Evolutionary conservation across 805 yeast genomes (phyloP), one percentile per base, ranked within the genome.

Genomic region (Clavispora phyllophila): DNA sequence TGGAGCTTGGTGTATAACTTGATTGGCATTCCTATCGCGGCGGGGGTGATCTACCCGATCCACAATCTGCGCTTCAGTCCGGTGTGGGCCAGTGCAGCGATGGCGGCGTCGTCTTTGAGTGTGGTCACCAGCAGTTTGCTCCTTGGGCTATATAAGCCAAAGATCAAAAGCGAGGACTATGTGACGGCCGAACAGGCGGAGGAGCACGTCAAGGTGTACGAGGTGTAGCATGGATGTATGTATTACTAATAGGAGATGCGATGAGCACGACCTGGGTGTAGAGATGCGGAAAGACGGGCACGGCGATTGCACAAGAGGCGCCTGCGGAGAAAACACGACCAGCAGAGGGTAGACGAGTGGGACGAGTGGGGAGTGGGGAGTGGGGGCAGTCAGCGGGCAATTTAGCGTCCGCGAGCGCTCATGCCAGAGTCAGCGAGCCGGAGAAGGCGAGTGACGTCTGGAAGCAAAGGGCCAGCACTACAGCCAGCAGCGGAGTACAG

Each of bases 41-140:
- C 84, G n/a, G 84, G 85, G 5, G 82, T 78, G 5, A 73, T 79
- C 18, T 79, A 78, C 51, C 84, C 84, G 0, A 69, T 73, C 40
- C 50, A 72, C 3, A 71, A 76, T 47, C 67, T 79, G n/a, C 60
- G 82, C 45, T 58, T 79, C 43, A 70, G 72, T 29, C 85, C 85
- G 2, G 81, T 77, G 7, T 79, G 84, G 84, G 82, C 83, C 3
- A 75, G 82, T 66, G 79, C 79, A 9, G 83, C 83, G 0, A 79
- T 79, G 84, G 84, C 84, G 0, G 65, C 71, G 12, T 74, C 81
- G 17, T 76, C 82, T 12, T 65, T 79, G 14, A 75, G 81, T 53
- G 84, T 79, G 32, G 76, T 79, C 1, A 56, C 72, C 42, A 78
- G 83, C 52, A 77, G 82, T 55, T 66, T 79, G 47, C 72, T 75